Base-by-base conservation (phyloP, 768 basidiomycete genomes). In the Russula ochroleuca region DNA sequence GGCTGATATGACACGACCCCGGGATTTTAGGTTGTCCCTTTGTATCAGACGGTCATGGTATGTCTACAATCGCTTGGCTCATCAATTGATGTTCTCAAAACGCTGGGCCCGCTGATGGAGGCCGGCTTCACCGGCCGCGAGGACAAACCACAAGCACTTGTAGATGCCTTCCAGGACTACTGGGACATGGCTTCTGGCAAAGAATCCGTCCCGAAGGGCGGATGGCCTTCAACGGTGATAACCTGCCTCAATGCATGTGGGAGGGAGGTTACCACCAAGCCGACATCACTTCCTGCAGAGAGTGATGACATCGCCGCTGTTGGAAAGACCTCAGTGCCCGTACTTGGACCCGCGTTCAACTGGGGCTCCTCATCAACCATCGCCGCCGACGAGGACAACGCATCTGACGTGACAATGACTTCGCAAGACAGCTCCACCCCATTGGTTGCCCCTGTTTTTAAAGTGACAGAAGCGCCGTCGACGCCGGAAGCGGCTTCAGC, bases 21-120 rank as follows among this genome's bases (percentile, higher is more conserved):
- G 28, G 25, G 5, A 9, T n/a, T 38, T 35, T 64, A 88, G 86
- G 78, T 88, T 61, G 70, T 87, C 15, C 80, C 83, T 0, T 70
- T 90, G 56, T 92, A 90, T 68, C 79, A 88, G 70, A 83, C 80
- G 14, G 73, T 80, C 40, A 70, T 89, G 47, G 68, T 85, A 58
- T 75, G 78, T 58, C 75, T 88, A 37, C 81, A 80, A 63, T 74
- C 75, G 3, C 74, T 86, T 3, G 79, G 82, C 0, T 70, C 69
- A 5, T 75, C 73, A 0, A 45, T 75, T 14, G 68, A 72, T 8
- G 75, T 76, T n/a, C 73, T 90, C 33, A 75, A 78, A n/a, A 65
- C 71, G 1, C 73, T 88, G n/a, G 75, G 77, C 0, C 71, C 79
- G 7, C 68, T 89, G 3, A 69, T 92, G 9, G 81, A 79, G 64